These are phyloP conservation scores for Xylaria longipes DNA, from an alignment of 495 filamentous ascomycete species.

Conservation along the genomic window DNA sequence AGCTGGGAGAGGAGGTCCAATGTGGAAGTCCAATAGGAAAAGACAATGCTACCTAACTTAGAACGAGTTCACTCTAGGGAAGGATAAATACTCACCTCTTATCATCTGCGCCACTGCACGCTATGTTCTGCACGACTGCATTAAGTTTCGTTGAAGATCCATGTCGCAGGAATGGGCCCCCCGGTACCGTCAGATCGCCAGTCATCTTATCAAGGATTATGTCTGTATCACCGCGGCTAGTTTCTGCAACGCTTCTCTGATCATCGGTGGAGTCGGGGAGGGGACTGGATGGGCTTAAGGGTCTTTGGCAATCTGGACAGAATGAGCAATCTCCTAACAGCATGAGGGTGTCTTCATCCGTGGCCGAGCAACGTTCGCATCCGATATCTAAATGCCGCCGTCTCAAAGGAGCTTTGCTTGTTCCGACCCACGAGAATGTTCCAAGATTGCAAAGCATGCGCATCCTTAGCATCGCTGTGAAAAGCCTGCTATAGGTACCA, in stretches of 20 bases:
- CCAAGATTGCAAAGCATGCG: conserved; percentile 58
- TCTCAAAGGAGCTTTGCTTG: neutral
- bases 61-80: neutral
- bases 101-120: neutral
- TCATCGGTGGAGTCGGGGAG: neutral
- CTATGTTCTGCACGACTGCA: neutral
- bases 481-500: conserved; percentile 30
- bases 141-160: neutral
- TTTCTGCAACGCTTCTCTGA: neutral
- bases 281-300: conserved; percentile 37
- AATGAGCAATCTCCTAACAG: neutral
- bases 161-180: neutral
- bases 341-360: neutral
- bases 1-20: conserved; percentile 2
- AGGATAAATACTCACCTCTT: neutral
- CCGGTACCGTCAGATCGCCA: neutral
- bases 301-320: conserved; percentile 14
- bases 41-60: neutral
- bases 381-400: neutral
- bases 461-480: conserved; percentile 50
- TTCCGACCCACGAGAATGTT: conserved; percentile 39
- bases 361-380: neutral
- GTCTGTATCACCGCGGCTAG: neutral
- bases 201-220: neutral
- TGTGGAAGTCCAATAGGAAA: conserved; percentile 11